A percentile compares a stretch with the other conserved stretches of the same genome.
phyloP scores from a whole-genome alignment of 1,139 yeast genomes.

The Kurtzmaniella quercitrusa region DNA sequence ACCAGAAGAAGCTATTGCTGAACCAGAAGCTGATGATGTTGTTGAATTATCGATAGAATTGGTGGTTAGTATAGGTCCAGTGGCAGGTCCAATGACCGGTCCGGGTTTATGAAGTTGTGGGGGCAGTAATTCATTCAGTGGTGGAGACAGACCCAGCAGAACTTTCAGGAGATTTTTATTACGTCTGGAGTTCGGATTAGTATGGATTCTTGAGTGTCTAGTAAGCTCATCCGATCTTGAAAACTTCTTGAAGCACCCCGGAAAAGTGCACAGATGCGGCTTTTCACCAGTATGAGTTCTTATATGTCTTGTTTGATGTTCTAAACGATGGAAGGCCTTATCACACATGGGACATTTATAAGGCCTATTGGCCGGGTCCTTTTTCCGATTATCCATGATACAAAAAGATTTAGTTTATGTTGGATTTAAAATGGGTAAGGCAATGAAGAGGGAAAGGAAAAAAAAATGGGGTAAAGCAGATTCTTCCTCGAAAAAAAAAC shows the following conservation, averaged over 20 bases:
- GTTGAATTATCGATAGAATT: not conserved
- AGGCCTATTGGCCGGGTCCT: conserved; percentile 49
- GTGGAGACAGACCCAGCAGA: conserved; percentile 1
- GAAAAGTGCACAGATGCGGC: conserved; percentile 84
- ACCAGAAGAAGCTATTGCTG: not conserved
- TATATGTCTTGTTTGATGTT: conserved; percentile 92
- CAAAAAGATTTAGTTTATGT: not conserved
- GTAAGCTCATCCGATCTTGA: conserved; percentile 89
- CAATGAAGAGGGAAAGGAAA: not conserved
- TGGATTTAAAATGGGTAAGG: not conserved
- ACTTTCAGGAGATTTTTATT: conserved; percentile 31
- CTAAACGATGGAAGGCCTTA: conserved; percentile 87
- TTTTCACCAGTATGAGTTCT: conserved; percentile 96
- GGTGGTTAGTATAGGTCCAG: not conserved
- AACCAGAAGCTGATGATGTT: not conserved
- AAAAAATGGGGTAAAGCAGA: conserved; percentile 1
- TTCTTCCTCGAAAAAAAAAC: not conserved
- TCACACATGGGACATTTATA: conserved; percentile 90
- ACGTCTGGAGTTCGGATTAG: conserved; percentile 68
- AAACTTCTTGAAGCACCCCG: conserved; percentile 83
- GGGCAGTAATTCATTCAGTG: not conserved
- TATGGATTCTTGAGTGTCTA: conserved; percentile 83
- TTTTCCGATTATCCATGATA: conserved; percentile 10
- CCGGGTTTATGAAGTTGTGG: not conserved
- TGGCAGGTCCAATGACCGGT: too few relatives aligned